These are phyloP conservation scores for Coelastrella sp. DNA, from an alignment of 139 green algal genomes.

Conservation along the genomic window DNA sequence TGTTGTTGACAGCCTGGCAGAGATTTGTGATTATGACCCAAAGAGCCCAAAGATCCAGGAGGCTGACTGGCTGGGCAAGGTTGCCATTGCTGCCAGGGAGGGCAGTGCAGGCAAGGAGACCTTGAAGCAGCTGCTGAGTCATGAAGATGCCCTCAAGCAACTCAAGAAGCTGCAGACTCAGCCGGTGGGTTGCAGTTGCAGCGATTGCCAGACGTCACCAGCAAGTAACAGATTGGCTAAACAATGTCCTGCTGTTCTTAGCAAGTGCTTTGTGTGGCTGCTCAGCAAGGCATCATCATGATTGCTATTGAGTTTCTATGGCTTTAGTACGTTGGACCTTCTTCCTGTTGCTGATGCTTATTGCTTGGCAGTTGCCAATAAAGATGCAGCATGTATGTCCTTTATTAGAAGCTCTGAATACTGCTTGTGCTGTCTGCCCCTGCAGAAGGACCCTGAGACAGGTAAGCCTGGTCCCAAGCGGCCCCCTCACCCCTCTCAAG, in stretches of 20 bases:
- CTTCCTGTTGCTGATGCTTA: too few species aligned
- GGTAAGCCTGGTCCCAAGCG: not conserved
- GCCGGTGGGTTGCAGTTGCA: too few species aligned
- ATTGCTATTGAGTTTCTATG: too few species aligned
- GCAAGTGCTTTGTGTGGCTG: too few species aligned
- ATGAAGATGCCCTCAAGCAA: not conserved
- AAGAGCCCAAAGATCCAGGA: slow-evolving; percentile 26
- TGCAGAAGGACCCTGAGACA: slow-evolving; percentile 15
- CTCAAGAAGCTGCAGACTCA: slow-evolving; percentile 15
- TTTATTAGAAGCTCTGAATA: too few species aligned
- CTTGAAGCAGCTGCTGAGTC: not conserved
- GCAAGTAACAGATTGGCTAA: not conserved
- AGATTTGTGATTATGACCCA: slow-evolving; percentile 12
- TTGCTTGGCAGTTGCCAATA: too few species aligned
- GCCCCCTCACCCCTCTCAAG: slow-evolving; percentile 32
- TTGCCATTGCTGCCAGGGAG: not conserved
- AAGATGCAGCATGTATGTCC: too few species aligned
- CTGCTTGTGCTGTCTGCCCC: not conserved
- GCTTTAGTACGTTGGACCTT: too few species aligned
- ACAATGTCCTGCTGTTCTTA: too few species aligned
- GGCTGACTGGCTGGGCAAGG: slow-evolving; percentile 32
- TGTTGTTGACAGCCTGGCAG: not conserved
- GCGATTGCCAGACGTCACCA: too few species aligned
- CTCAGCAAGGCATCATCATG: too few species aligned
- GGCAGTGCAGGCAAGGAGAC: not conserved